Evolutionary conservation across 2,329 filamentous ascomycete genomes (phyloP).

Genomic region (Rhynchosporium secalis): DNA sequence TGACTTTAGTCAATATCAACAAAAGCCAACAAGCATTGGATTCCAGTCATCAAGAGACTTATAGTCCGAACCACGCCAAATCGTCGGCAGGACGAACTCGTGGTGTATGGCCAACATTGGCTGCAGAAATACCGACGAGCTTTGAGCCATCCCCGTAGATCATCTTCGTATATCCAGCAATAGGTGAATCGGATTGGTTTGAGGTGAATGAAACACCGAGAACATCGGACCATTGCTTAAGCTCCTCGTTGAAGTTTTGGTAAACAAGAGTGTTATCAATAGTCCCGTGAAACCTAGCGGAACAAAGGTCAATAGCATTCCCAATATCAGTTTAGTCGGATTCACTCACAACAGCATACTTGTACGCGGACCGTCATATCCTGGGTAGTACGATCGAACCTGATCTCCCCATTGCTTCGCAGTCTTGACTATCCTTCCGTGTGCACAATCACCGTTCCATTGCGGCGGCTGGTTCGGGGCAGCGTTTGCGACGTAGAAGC

Average conservation of each 20-base stretch:
- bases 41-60: neutral
- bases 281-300: constrained; percentile 30
- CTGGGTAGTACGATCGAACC: constrained; percentile 44
- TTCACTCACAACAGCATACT: constrained; percentile 41
- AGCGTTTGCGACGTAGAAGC: constrained; percentile 40
- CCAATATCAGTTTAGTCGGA: neutral
- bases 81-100: constrained; percentile 36
- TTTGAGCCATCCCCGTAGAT: constrained; percentile 41
- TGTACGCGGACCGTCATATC: constrained; percentile 43
- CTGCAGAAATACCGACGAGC: constrained; percentile 38
- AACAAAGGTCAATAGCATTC: too few species aligned
- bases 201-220: constrained; percentile 36
- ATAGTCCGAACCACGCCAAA: constrained; percentile 27
- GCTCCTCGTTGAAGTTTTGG: constrained; percentile 44
- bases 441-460: constrained; percentile 45
- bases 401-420: constrained; percentile 51
- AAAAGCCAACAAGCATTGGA: too few species aligned
- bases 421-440: constrained; percentile 51
- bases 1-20: too few species aligned
- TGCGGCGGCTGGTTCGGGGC: constrained; percentile 45
- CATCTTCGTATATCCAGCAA: constrained; percentile 38
- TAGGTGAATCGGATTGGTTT: constrained; percentile 37
- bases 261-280: constrained; percentile 44
- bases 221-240: constrained; percentile 51
- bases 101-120: constrained; percentile 39